Conservation (phyloP, 2,329 filamentous ascomycete genomes). For the Aspergillus texensis region DNA sequence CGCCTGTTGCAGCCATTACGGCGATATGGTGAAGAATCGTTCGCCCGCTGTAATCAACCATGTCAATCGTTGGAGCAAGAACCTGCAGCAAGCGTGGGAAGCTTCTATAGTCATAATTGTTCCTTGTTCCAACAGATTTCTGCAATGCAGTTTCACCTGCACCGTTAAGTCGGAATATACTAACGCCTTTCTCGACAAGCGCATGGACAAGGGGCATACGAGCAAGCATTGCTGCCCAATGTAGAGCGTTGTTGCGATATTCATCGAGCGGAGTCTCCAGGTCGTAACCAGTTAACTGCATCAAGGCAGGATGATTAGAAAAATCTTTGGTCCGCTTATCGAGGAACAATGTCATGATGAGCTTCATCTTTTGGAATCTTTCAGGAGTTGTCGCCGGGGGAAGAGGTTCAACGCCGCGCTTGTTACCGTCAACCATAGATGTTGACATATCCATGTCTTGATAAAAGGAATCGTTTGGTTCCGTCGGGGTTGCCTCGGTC, state of each 20-base stretch:
- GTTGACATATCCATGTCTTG: slow-evolving; percentile 41
- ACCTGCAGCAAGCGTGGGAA: slow-evolving; percentile 91
- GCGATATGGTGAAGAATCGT: slow-evolving; percentile 97
- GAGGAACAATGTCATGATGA: slow-evolving; percentile 81
- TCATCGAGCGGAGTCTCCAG: slow-evolving; percentile 91
- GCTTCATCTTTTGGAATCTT: slow-evolving; percentile 76
- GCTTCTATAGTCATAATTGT: slow-evolving; percentile 86
- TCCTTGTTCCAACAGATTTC: slow-evolving; percentile 88
- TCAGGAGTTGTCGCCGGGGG: slow-evolving; percentile 62
- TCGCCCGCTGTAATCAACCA: slow-evolving; percentile 83
- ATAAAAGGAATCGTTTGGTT: slow-evolving; percentile 51
- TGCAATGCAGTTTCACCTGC: slow-evolving; percentile 91
- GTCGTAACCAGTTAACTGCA: slow-evolving; percentile 74
- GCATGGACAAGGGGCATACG: slow-evolving; percentile 80
- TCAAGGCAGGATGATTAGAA: slow-evolving; percentile 74
- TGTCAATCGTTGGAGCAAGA: slow-evolving; percentile 84
- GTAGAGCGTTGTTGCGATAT: slow-evolving; percentile 81
- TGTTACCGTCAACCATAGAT: slow-evolving; percentile 32
- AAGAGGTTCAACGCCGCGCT: slow-evolving; percentile 44
- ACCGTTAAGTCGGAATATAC: slow-evolving; percentile 82
- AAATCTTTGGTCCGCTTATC: slow-evolving; percentile 71
- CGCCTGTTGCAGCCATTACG: slow-evolving; percentile 92
- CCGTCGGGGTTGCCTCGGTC: slow-evolving; percentile 47
- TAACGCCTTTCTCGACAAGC: slow-evolving; percentile 81
- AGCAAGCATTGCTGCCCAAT: slow-evolving; percentile 94